Percentiles rank a stretch among this genome's conserved stretches.
Conservation (phyloP, 164 flowering plant species). For the Saururus chinensis region DNA sequence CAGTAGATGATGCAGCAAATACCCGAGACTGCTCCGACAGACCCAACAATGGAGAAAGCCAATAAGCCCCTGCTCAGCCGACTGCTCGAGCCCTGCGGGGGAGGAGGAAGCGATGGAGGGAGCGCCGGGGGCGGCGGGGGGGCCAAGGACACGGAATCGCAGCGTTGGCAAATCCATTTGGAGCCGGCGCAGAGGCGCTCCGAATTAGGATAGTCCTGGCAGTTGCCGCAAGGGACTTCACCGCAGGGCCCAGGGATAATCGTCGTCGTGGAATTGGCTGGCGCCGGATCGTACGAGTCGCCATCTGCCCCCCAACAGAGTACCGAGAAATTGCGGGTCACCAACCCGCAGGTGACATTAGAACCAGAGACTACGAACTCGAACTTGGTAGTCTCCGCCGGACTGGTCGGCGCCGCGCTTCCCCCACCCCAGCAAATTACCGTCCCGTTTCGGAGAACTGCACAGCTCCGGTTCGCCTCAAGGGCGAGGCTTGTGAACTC, state of each 20-base stretch:
- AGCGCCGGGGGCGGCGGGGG: not conserved
- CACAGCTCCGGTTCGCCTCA: slow-evolving; percentile 45
- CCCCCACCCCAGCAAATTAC: slow-evolving; percentile 85
- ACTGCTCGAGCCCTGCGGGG: slow-evolving; percentile 11
- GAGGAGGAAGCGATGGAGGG: not conserved
- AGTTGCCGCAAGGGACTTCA: slow-evolving; percentile 27
- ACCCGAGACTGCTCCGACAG: slow-evolving; percentile 56
- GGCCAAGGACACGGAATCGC: not conserved
- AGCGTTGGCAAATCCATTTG: slow-evolving; percentile 24
- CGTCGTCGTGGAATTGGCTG: slow-evolving; percentile 25
- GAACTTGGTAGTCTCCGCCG: slow-evolving; percentile 23
- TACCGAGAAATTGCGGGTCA: slow-evolving; percentile 32
- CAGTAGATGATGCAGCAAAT: slow-evolving; percentile 51
- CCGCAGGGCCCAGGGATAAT: slow-evolving; percentile 75
- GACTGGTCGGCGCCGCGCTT: slow-evolving; percentile 11
- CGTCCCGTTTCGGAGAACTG: slow-evolving; percentile 26
- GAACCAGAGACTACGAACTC: slow-evolving; percentile 49
- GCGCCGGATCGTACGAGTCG: slow-evolving; percentile 17
- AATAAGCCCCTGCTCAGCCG: slow-evolving; percentile 38
- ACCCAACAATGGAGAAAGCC: slow-evolving; percentile 71
- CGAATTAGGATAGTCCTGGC: slow-evolving; percentile 45
- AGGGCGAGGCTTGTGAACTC: slow-evolving; percentile 31
- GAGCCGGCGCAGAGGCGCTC: slow-evolving; percentile 47
- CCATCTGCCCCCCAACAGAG: slow-evolving; percentile 74
- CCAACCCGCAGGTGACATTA: slow-evolving; percentile 69